Evolutionary conservation across 768 basidiomycete species (phyloP).

Genomic region (Nevesoporus exiguus): DNA sequence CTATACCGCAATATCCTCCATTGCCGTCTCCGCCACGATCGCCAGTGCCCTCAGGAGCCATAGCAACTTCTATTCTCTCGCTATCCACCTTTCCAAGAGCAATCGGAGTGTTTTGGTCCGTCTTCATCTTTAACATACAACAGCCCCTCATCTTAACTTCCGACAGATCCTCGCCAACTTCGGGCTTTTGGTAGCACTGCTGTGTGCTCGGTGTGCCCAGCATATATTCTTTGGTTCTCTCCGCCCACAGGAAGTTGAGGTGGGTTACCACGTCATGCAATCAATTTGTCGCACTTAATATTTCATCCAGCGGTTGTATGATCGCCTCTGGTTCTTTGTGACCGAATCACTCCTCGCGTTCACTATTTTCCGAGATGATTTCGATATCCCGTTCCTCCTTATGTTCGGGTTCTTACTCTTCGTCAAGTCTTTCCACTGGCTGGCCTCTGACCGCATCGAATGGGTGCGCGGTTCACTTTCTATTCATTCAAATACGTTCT

Average conservation of each 20-base stretch:
- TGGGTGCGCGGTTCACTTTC: constrained; percentile 57
- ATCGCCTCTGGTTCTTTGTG: constrained; percentile 95
- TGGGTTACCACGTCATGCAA: constrained; percentile 32
- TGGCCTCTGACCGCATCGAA: constrained; percentile 92
- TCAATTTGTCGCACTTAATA: background rate
- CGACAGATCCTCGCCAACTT: constrained; percentile 88
- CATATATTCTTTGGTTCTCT: constrained; percentile 89
- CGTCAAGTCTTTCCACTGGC: constrained; percentile 98
- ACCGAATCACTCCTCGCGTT: constrained; percentile 95
- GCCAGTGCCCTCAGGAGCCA: constrained; percentile 76
- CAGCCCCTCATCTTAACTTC: background rate
- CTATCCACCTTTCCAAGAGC: constrained; percentile 90
- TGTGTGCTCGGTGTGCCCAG: constrained; percentile 76
- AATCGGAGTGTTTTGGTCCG: constrained; percentile 88
- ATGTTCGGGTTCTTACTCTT: constrained; percentile 96
- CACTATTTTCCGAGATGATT: constrained; percentile 96
- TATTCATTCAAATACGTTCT: background rate
- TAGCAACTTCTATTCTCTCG: constrained; percentile 91
- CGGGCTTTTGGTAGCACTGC: constrained; percentile 69
- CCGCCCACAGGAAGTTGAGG: constrained; percentile 88
- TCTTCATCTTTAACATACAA: background rate
- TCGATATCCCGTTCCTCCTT: constrained; percentile 86
- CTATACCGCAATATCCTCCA: constrained; percentile 64
- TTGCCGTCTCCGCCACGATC: constrained; percentile 70
- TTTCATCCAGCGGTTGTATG: constrained; percentile 81